These are phyloP conservation scores for Metschnikowia lachancei DNA, from an alignment of 805 yeast species.

Conservation along the genomic window DNA sequence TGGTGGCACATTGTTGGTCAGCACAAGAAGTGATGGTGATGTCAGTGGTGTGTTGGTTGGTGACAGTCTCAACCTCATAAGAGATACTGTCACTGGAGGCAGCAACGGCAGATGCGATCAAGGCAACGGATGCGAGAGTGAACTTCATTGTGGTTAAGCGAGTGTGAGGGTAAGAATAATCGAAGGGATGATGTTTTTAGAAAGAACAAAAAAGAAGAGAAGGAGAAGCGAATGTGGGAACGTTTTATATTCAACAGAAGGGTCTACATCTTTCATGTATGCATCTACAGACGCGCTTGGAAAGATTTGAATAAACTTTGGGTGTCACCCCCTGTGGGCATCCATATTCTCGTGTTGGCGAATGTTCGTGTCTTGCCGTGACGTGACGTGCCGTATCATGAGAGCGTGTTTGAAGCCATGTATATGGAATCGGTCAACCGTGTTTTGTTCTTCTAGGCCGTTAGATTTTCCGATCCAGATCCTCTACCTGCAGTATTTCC, in stretches of 20 bases:
- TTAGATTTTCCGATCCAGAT: no score
- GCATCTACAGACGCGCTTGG: constrained; percentile 4
- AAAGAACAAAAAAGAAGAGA: not conserved
- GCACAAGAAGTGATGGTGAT: constrained; percentile 29
- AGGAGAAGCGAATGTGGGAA: not conserved
- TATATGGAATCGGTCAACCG: not conserved
- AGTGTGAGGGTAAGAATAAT: constrained; percentile 1
- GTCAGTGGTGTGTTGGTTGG: constrained; percentile 25
- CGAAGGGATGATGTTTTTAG: not conserved
- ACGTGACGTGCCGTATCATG: not conserved
- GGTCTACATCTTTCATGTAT: not conserved
- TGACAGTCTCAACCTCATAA: constrained; percentile 19
- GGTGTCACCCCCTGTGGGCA: constrained; percentile 1
- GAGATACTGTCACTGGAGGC: constrained; percentile 21
- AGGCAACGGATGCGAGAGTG: constrained; percentile 20
- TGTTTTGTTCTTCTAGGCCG: no score
- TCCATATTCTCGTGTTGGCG: constrained; percentile 1
- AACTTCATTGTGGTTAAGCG: constrained; percentile 22
- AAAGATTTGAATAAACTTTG: not conserved
- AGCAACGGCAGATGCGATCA: constrained; percentile 24
- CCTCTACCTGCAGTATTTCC: no score
- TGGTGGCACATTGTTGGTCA: constrained; percentile 21
- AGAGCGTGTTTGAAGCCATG: constrained; percentile 1
- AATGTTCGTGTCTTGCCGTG: constrained; percentile 5
- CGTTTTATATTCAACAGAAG: not conserved